Percentiles rank a stretch among this genome's conserved stretches.
phyloP scores from a whole-genome alignment of 805 yeast genomes.

The Saccharomycopsis javanensis region DNA sequence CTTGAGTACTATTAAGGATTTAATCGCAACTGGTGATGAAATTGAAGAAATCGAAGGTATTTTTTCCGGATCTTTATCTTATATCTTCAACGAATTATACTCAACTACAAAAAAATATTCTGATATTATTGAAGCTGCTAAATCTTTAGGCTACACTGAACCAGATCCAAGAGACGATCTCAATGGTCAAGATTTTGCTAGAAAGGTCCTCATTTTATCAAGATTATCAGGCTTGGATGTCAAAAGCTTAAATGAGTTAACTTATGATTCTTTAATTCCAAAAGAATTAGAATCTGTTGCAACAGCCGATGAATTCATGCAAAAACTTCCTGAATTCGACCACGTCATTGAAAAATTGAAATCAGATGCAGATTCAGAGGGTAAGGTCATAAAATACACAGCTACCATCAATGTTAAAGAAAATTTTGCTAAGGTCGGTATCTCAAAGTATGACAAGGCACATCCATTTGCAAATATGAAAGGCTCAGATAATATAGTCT shows the following conservation, averaged over 20 bases:
- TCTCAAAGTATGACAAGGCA: slow-evolving; percentile 74
- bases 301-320: slow-evolving; percentile 68
- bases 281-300: slow-evolving; percentile 64
- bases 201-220: slow-evolving; percentile 94
- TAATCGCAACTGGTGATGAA: slow-evolving; percentile 88
- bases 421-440: slow-evolving; percentile 71
- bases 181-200: slow-evolving; percentile 96
- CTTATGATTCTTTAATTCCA: slow-evolving; percentile 91
- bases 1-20: slow-evolving; percentile 78
- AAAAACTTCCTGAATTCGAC: slow-evolving; percentile 76
- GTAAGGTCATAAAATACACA: slow-evolving; percentile 86
- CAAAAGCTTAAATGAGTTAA: slow-evolving; percentile 83
- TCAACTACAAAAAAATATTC: slow-evolving; percentile 69
- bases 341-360: slow-evolving; percentile 67
- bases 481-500: slow-evolving; percentile 93
- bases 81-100: slow-evolving; percentile 89
- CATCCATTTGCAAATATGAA: slow-evolving; percentile 94
- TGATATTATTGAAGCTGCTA: slow-evolving; percentile 82
- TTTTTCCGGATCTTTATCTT: slow-evolving; percentile 90
- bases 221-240: slow-evolving; percentile 83
- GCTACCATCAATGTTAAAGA: slow-evolving; percentile 77
- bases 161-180: slow-evolving; percentile 99
- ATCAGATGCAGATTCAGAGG: slow-evolving; percentile 69
- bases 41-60: slow-evolving; percentile 90
- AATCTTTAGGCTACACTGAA: slow-evolving; percentile 89